These are phyloP conservation scores for Entomortierella chlamydospora DNA, from an alignment of 192 early-diverging fungal genomes.

Conservation along the genomic window DNA sequence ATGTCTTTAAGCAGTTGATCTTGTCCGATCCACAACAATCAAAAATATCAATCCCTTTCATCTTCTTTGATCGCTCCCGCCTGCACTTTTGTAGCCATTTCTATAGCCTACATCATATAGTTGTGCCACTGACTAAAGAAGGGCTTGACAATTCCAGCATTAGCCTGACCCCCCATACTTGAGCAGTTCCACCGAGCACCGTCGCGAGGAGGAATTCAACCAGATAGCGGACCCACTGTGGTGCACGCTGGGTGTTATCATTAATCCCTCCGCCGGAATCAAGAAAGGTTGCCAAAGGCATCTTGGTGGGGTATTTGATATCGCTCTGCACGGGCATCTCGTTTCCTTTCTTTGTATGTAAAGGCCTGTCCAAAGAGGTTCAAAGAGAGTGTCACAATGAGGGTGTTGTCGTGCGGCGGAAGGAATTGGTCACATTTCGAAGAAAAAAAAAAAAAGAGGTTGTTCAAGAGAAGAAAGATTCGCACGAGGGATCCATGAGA, in stretches of 20 bases:
- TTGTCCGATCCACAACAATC: slow-evolving; percentile 41
- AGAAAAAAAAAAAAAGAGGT: slow-evolving; percentile 2
- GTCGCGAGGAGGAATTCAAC: slow-evolving; percentile 41
- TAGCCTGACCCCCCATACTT: slow-evolving; percentile 35
- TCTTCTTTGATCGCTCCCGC: not conserved
- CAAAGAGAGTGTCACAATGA: not conserved
- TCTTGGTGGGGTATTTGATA: slow-evolving; percentile 33
- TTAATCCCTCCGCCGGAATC: slow-evolving; percentile 50
- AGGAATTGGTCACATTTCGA: not conserved
- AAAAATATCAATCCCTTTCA: slow-evolving; percentile 22
- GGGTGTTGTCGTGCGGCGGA: not conserved
- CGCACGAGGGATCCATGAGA: not conserved
- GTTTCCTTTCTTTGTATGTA: not conserved
- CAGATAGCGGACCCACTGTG: slow-evolving; percentile 42
- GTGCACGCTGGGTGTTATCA: slow-evolving; percentile 32
- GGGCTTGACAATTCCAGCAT: slow-evolving; percentile 14
- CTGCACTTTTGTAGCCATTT: slow-evolving; percentile 14
- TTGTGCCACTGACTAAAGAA: slow-evolving; percentile 42
- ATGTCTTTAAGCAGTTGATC: slow-evolving; percentile 38
- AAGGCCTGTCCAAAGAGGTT: not conserved
- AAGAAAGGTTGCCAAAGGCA: slow-evolving; percentile 39
- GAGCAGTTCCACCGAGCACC: slow-evolving; percentile 14
- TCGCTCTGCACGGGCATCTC: slow-evolving; percentile 12
- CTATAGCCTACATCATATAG: slow-evolving; percentile 31
- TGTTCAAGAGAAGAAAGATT: not conserved